Base-by-base conservation (phyloP, 164 flowering plant genomes). In the Akebia trifoliata region DNA sequence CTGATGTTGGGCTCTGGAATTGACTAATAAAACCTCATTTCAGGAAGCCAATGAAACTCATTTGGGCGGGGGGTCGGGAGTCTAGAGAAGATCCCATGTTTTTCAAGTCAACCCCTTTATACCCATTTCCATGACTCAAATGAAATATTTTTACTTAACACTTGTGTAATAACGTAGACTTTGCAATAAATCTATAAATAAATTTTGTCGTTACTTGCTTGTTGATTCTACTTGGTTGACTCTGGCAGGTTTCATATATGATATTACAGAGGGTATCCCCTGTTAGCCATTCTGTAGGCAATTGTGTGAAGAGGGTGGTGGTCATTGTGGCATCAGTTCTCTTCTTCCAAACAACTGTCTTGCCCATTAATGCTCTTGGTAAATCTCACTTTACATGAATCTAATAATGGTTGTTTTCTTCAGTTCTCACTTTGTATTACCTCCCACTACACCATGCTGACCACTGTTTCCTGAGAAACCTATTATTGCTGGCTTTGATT, bases 231-330 rank as follows among this genome's bases (percentile, higher is more conserved):
- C 39, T 52, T 32, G 0, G 21, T 36, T n/a, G 31, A 40, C 47
- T 58, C 8, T 24, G 74, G 82, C 97, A 94, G 99, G 87, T 90
- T 50, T 83, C 99, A 6, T 94, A 87, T 58, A 87, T 90, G 96
- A 87, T 94, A 68, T 69, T 94, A 70, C 74, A 80, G 61, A 82
- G 83, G 76, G 97, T 94, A 42, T 87, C 97, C n/a, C 96, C 99
- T 35, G 99, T 94, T 37, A 84, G 96, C 10, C 99, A 94, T 64
- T 87, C 97, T 11, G 97, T 94, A 4, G 91, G 96, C 24, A 90
- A 90, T 57, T 90, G 95, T 66, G 96, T 94, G 65, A 93, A 94
- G 81, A 81, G 99, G 12, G 99, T 94, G 72, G 93, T 87, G 32
- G 96, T 90, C 39, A 94, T 94, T 43, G 90, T 86, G 35, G 69